Percentiles rank a stretch among this genome's conserved stretches.
phyloP scores from a whole-genome alignment of 768 basidiomycete species.

The Podaxis sp. region DNA sequence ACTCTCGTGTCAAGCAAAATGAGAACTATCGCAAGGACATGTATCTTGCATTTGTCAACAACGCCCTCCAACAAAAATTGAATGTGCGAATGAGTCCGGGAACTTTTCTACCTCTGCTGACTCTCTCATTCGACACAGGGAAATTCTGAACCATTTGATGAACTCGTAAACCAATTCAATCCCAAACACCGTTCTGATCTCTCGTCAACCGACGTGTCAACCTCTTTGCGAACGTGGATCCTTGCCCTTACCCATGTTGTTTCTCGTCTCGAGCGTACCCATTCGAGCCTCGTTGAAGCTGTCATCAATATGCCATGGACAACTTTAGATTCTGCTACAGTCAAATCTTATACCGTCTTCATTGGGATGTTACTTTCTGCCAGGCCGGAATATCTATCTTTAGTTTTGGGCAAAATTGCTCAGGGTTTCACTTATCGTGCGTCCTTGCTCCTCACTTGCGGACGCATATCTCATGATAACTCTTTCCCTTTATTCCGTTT shows the following conservation, averaged over 20 bases:
- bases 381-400: constrained; percentile 85
- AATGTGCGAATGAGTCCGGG: constrained; percentile 46
- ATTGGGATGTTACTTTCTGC: constrained; percentile 91
- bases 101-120: neutral
- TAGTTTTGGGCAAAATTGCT: constrained; percentile 79
- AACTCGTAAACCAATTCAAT: constrained; percentile 87
- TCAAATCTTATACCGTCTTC: constrained; percentile 86
- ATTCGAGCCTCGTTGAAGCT: constrained; percentile 80
- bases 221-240: constrained; percentile 71
- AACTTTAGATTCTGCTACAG: constrained; percentile 81
- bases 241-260: constrained; percentile 89
- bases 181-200: constrained; percentile 32
- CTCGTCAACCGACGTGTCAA: constrained; percentile 27
- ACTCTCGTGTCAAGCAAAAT: constrained; percentile 75
- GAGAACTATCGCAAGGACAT: constrained; percentile 79
- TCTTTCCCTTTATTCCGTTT: constrained; percentile 9
- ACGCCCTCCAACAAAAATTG: constrained; percentile 73
- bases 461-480: neutral
- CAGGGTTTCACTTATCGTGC: constrained; percentile 88
- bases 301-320: constrained; percentile 91
- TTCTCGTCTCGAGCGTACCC: constrained; percentile 81
- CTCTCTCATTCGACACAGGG: constrained; percentile 49
- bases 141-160: constrained; percentile 74
- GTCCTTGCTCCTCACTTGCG: constrained; percentile 29
- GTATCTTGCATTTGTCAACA: constrained; percentile 80